Base-by-base conservation (phyloP, 2,329 filamentous ascomycete species). In the Fusarium brachygibbosum region DNA sequence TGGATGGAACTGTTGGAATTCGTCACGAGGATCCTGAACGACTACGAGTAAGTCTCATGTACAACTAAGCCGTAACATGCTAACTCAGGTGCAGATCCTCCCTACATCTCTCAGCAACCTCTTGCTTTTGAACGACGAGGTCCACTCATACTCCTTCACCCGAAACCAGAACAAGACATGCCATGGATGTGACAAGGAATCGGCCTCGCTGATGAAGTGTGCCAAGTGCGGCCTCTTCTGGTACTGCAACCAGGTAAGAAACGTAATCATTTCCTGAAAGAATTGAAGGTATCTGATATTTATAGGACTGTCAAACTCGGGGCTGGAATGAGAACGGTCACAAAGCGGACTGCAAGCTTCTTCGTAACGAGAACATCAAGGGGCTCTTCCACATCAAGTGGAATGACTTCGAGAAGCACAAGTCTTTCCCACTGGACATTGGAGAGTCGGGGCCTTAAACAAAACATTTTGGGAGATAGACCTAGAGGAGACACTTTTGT, bases 211-310 rank as follows among this genome's bases (percentile, higher is more conserved):
- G 28, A 49, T 40, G 46, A 49, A 50, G 28, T 73, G 65, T 21
- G 38, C 42, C 16, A 55, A 44, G 34, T 73, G 70, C 2, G 25
- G 6, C 0, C n/a, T 65, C 28, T 66, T 72, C 21, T 63, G 62
- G 58, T 73, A 73, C 32, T 73, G 70, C 14, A n/a, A 42, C 35
- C 40, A 53, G 54, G 66, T 71, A 58, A 51, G 50, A 16, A 17
- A n/a, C n/a, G 12, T 14, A 17, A 17, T 35, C 4, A n/a, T 31
- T 6, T n/a, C 3, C 4, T n/a, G 10, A 5, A 9, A 45, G 12
- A 16, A 13, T 10, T 12, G 19, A 11, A 11, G 11, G 2, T 19
- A 29, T 13, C 40, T 62, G 7, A 66, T 17, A 31, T 21, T 10
- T 4, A 32, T 19, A 70, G 50, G 10, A 32, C 5, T 72, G 70